These are phyloP conservation scores for Chaetomidium leptoderma DNA, from an alignment of 495 filamentous ascomycete species.

Conservation along the genomic window DNA sequence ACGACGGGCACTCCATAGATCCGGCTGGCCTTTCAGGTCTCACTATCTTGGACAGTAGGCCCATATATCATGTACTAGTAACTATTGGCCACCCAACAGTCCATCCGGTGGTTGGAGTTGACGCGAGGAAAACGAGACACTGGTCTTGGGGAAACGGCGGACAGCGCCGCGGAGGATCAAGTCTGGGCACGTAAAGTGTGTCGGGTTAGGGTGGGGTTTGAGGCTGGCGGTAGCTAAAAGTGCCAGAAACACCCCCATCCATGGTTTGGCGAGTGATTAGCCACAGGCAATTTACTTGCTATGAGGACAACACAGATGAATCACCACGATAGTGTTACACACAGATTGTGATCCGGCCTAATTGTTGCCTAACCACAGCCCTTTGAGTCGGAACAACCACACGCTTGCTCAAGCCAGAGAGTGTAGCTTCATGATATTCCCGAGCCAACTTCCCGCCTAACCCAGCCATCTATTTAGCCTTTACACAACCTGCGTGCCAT, in stretches of 20 bases:
- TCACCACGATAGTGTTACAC: no score
- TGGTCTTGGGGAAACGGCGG: not conserved
- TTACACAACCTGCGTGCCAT: conserved; percentile 50
- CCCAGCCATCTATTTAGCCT: not conserved
- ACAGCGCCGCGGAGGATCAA: conserved; percentile 7
- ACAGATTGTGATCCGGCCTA: not conserved
- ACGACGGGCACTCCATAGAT: not conserved
- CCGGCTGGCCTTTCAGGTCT: not conserved
- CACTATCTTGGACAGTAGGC: not conserved
- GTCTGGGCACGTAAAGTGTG: not conserved
- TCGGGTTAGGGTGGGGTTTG: not conserved
- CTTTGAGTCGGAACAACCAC: not conserved
- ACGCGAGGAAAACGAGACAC: conserved; percentile 3
- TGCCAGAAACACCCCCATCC: no score
- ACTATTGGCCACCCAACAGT: conserved; percentile 17
- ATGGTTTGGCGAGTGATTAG: no score
- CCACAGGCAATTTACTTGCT: not conserved
- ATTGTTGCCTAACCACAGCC: not conserved
- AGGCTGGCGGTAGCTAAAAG: not conserved
- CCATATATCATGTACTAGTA: conserved; percentile 26
- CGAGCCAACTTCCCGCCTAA: not conserved
- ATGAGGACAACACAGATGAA: no score
- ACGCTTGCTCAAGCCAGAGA: not conserved
- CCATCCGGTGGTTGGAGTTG: conserved; percentile 17
- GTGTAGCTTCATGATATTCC: not conserved